Conservation (phyloP, 2,329 filamentous ascomycete species). For the Alternaria solani region DNA sequence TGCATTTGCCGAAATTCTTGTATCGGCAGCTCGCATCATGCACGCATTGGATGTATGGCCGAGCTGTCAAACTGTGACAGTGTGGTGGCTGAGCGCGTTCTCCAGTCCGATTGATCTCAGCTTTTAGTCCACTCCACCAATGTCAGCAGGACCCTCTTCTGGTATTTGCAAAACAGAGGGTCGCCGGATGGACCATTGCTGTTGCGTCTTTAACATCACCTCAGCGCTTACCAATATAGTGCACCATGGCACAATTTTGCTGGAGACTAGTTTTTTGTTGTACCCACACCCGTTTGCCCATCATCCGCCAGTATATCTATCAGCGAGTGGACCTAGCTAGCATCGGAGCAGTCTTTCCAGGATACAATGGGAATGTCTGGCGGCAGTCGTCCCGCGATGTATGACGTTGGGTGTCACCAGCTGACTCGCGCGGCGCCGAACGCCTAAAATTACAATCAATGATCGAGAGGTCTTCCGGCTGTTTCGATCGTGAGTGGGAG, state of each 20-base stretch:
- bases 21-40: constrained; percentile 19
- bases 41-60: constrained; percentile 6
- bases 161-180: constrained; percentile 10
- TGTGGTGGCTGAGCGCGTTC: constrained; percentile 10
- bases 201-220: constrained; percentile 19
- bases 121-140: constrained; percentile 13
- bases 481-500: constrained; percentile 7
- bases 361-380: background rate
- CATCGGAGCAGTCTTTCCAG: background rate
- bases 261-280: constrained; percentile 18
- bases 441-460: constrained; percentile 10
- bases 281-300: constrained; percentile 26
- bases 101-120: constrained; percentile 10
- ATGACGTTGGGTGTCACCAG: background rate
- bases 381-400: background rate
- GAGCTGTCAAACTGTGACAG: constrained; percentile 7
- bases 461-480: constrained; percentile 9
- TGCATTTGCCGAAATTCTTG: constrained; percentile 11
- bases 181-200: constrained; percentile 19
- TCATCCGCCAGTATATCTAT: constrained; percentile 14
- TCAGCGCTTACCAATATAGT: constrained; percentile 14
- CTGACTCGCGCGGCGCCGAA: constrained; percentile 16
- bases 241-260: constrained; percentile 21
- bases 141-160: constrained; percentile 7
- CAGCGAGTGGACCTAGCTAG: constrained; percentile 6